Base-by-base conservation (phyloP, 176 grass and related monocot species). In the Oryza meyeriana region DNA sequence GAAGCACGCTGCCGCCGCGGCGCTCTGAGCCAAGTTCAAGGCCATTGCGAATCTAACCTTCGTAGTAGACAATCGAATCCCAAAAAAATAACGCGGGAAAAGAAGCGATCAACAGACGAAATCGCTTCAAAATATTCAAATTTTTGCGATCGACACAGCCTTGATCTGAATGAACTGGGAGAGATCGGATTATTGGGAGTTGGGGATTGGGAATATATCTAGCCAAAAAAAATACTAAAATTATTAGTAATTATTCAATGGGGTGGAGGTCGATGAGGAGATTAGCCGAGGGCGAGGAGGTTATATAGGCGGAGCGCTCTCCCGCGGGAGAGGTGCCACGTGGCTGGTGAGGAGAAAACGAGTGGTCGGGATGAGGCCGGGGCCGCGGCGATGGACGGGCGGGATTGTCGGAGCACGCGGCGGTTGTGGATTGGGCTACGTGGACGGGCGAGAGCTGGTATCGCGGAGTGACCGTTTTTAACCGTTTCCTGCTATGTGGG, bases 31-130 rank as follows among this genome's bases (percentile, higher is more conserved):
- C 2, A 94, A 22, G 74, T 74, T 90, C 9, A 88, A 72, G 31
- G 92, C 87, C 92, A 94, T 92, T 71, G 16, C 5, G 18, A 8
- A 55, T 58, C n/a, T 25, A 11, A 58, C 22, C 55, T 55, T 55
- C 18, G 0, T 2, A 0, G 45, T 4, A 7, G 17, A 36, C 36
- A 48, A 48, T 48, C 45, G 50, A 55, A 55, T 55, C 20, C 50
- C 48, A 17, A 52, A 20, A 7, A 45, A 42, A 14, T 6, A 31
- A 12, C 8, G 33, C 20, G 50, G 50, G 20, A 55, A 55, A 55
- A 55, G 50, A 55, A 55, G 50, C 6, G 50, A 50, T 50, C 50
- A 55, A 55, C 18, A 22, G 50, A 55, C 9, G 20, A 55, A 55
- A n/a, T 6, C 50, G 1, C 50, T n/a, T 20, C 18, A 22, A 55